Conservation (phyloP, 2,329 filamentous ascomycete genomes). For the Aspergillus sp. region DNA sequence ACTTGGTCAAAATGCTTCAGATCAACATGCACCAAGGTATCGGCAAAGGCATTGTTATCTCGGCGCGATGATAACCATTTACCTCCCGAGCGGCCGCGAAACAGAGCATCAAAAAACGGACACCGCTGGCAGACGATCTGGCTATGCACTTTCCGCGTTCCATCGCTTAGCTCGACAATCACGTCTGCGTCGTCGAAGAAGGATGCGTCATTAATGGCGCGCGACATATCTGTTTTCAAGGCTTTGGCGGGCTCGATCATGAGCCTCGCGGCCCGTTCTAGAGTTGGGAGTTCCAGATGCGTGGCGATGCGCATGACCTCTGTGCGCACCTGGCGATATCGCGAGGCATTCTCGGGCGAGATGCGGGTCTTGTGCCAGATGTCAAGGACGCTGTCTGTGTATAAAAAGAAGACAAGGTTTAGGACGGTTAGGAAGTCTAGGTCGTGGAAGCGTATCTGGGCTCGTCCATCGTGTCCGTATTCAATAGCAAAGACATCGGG, state of each 20-base stretch:
- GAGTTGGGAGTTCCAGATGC: constrained; percentile 57
- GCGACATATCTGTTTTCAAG: constrained; percentile 61
- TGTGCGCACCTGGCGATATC: constrained; percentile 69
- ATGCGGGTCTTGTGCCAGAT: constrained; percentile 75
- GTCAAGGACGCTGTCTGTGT: constrained; percentile 70
- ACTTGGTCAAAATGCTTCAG: constrained; percentile 67
- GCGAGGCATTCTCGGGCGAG: constrained; percentile 55
- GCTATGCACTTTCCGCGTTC: constrained; percentile 63
- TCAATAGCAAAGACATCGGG: constrained; percentile 55
- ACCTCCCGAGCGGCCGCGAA: constrained; percentile 77
- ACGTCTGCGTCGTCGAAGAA: constrained; percentile 78
- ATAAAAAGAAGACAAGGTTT: constrained; percentile 71
- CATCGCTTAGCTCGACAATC: constrained; percentile 67
- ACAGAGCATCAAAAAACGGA: constrained; percentile 85
- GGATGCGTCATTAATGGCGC: constrained; percentile 57
- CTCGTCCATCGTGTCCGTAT: constrained; percentile 43
- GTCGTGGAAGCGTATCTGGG: constrained; percentile 57
- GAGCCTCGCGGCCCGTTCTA: constrained; percentile 70
- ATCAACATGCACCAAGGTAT: constrained; percentile 59
- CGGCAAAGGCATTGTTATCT: constrained; percentile 28
- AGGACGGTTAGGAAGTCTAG: constrained; percentile 71
- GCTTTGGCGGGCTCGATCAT: constrained; percentile 59
- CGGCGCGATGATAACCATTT: constrained; percentile 71
- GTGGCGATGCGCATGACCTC: constrained; percentile 84
- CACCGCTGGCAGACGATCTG: constrained; percentile 72